A percentile compares a stretch with the other conserved stretches of the same genome.
Conservation (phyloP, 1,284 basidiomycete genomes). For the Porodaedalea pini region DNA sequence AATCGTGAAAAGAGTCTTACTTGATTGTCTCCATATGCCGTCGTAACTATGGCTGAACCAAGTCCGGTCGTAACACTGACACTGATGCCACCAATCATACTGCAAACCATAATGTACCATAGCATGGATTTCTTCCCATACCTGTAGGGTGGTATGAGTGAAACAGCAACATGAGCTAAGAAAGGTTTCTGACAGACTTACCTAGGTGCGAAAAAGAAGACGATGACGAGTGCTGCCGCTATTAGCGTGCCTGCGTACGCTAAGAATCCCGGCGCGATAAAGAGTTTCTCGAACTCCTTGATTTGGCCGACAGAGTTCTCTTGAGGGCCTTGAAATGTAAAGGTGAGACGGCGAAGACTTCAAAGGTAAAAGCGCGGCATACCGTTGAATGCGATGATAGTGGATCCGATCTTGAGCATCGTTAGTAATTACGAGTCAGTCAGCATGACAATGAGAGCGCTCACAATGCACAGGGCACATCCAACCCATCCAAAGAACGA, state of each 20-base stretch:
- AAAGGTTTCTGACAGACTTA: slow-evolving; percentile 4
- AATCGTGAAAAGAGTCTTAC: slow-evolving; percentile 18
- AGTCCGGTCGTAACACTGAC: slow-evolving; percentile 67
- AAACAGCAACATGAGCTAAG: neutral
- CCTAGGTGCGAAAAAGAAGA: slow-evolving; percentile 45
- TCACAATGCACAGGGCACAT: slow-evolving; percentile 52
- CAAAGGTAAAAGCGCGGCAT: neutral
- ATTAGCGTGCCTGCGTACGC: slow-evolving; percentile 48
- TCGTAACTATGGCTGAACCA: slow-evolving; percentile 60
- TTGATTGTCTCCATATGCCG: slow-evolving; percentile 48
- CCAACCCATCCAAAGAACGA: slow-evolving; percentile 59
- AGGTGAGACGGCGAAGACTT: neutral
- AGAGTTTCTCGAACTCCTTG: slow-evolving; percentile 53
- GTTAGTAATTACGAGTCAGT: neutral
- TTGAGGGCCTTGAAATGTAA: slow-evolving; percentile 35
- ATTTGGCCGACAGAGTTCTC: slow-evolving; percentile 59
- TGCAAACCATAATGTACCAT: slow-evolving; percentile 61
- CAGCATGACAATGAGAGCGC: slow-evolving; percentile 24
- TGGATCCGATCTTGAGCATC: slow-evolving; percentile 15
- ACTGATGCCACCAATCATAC: slow-evolving; percentile 63
- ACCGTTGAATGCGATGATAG: slow-evolving; percentile 56
- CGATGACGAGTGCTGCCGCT: slow-evolving; percentile 33
- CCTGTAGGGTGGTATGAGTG: slow-evolving; percentile 23
- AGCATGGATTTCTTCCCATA: slow-evolving; percentile 67
- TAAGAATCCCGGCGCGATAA: slow-evolving; percentile 61